Percentiles rank a stretch among this genome's conserved stretches.
Conservation (phyloP, 768 basidiomycete genomes). For the Phaffia australis region DNA sequence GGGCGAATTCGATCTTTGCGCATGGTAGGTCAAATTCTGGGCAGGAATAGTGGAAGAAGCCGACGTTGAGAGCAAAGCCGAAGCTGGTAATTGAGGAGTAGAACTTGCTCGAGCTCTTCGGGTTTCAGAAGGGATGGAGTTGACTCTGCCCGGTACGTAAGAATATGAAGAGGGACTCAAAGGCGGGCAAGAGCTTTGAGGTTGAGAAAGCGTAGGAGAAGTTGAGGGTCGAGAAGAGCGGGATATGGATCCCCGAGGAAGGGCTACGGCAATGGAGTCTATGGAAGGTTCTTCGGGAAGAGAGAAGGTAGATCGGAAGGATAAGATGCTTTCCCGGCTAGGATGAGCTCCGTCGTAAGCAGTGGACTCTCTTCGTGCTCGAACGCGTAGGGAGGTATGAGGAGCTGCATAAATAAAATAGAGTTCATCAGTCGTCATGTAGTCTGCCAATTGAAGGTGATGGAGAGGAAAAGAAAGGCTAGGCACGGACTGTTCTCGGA, state of each 20-base stretch:
- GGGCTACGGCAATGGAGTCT: not conserved
- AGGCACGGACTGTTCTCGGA: no score
- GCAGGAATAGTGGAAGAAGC: not conserved
- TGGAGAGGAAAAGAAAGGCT: no score
- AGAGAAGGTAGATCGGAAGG: slow-evolving; percentile 2
- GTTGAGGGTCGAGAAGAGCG: not conserved
- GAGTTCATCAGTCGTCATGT: no score
- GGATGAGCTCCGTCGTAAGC: no score
- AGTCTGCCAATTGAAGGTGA: no score
- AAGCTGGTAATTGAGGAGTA: not conserved
- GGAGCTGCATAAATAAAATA: no score
- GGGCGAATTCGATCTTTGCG: not conserved
- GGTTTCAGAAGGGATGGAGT: not conserved
- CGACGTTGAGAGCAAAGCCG: not conserved
- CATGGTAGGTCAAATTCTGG: not conserved
- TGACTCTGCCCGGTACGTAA: not conserved
- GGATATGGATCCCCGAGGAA: not conserved
- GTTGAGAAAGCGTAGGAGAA: not conserved
- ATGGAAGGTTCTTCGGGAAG: slow-evolving; percentile 3
- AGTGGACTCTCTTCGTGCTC: no score
- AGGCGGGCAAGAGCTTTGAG: not conserved
- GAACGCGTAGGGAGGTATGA: no score
- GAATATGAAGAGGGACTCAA: not conserved
- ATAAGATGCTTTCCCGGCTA: no score
- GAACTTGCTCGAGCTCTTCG: not conserved